Percentiles rank a stretch among this genome's conserved stretches.
Conservation (phyloP, 2,329 filamentous ascomycete genomes). For the Corinectria fuckeliana region DNA sequence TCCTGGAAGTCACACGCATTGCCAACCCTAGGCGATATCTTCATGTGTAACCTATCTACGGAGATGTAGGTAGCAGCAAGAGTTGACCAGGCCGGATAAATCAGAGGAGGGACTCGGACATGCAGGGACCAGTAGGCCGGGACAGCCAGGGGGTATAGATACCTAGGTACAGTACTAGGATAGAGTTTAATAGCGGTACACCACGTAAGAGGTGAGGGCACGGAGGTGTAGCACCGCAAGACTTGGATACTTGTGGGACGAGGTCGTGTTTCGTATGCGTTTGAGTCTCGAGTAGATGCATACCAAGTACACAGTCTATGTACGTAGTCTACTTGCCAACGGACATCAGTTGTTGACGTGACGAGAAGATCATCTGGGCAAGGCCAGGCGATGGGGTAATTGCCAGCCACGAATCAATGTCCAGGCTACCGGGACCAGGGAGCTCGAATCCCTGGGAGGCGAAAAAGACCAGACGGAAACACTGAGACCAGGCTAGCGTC, state of each 20-base stretch:
- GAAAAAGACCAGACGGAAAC: constrained; percentile 12
- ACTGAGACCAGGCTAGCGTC: background rate
- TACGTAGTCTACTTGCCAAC: too few species aligned
- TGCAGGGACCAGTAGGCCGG: constrained; percentile 13
- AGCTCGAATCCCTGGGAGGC: constrained; percentile 4
- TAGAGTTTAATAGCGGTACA: background rate
- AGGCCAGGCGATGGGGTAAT: background rate
- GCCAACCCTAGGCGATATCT: background rate
- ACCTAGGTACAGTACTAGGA: background rate
- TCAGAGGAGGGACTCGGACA: constrained; percentile 8
- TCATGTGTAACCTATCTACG: background rate
- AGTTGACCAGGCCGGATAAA: background rate
- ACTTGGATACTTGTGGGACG: background rate
- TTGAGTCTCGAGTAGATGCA: background rate
- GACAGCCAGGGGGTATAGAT: background rate
- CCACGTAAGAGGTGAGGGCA: background rate
- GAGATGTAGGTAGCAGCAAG: background rate
- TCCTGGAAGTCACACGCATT: background rate
- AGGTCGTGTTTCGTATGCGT: constrained; percentile 9
- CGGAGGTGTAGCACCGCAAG: background rate
- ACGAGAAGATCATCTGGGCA: background rate
- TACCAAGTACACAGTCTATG: background rate
- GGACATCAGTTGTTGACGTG: background rate
- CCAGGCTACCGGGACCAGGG: background rate
- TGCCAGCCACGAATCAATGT: constrained; percentile 12